A percentile compares a stretch with the other conserved stretches of the same genome.
phyloP scores from a whole-genome alignment of 495 filamentous ascomycete genomes.

The Penicillium flavigenum region DNA sequence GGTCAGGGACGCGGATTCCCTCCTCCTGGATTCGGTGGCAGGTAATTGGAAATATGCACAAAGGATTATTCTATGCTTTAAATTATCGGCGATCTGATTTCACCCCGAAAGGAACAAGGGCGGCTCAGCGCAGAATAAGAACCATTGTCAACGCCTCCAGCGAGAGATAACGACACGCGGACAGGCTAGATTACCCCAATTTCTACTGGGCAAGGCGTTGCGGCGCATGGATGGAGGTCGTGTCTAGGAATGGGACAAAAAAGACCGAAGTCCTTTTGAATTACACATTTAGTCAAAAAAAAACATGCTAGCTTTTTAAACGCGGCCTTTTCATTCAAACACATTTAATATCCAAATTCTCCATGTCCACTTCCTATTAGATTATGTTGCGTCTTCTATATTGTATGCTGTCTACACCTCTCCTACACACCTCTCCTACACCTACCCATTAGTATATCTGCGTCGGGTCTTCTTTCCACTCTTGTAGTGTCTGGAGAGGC shows the following conservation, averaged over 20 bases:
- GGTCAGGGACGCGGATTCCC: slow-evolving; percentile 69
- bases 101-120: slow-evolving; percentile 10
- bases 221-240: slow-evolving; percentile 48
- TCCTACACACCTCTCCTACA: background rate
- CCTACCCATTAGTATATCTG: background rate
- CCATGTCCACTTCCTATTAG: background rate
- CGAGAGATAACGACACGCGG: slow-evolving; percentile 13
- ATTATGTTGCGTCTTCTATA: background rate
- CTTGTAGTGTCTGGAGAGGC: background rate
- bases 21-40: slow-evolving; percentile 72
- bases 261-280: slow-evolving; percentile 30
- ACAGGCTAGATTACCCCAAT: slow-evolving; percentile 29
- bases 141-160: slow-evolving; percentile 10
- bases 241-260: slow-evolving; percentile 32
- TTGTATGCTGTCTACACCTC: background rate
- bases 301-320: slow-evolving; percentile 30
- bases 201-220: slow-evolving; percentile 49
- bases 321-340: slow-evolving; percentile 2
- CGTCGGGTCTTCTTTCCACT: background rate
- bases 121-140: slow-evolving; percentile 13
- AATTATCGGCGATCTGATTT: slow-evolving; percentile 23
- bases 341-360: background rate
- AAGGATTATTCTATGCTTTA: slow-evolving; percentile 26
- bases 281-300: slow-evolving; percentile 33
- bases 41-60: slow-evolving; percentile 48